Conservation (phyloP, 495 filamentous ascomycete genomes). For the Penicillium cataractarum region DNA sequence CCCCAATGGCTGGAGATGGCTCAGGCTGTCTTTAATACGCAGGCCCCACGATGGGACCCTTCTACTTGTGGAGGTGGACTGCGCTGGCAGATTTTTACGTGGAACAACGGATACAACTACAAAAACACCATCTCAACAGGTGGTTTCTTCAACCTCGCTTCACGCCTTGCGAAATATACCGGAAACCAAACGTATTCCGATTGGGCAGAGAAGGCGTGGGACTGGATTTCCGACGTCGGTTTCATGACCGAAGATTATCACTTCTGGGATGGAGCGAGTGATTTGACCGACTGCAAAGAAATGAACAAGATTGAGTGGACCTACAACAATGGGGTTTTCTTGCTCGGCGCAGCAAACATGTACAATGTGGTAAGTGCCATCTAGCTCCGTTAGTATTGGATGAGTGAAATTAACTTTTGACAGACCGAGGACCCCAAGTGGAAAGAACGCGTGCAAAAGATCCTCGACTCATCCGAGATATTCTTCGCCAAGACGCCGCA, state of each 20-base stretch:
- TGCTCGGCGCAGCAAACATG: conserved; percentile 46
- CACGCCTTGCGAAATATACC: conserved; percentile 76
- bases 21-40: conserved; percentile 81
- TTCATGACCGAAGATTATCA: conserved; percentile 64
- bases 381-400: neutral
- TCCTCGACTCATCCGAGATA: conserved; percentile 59
- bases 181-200: conserved; percentile 76
- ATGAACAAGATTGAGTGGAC: conserved; percentile 45
- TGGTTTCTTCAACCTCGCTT: conserved; percentile 78
- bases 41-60: conserved; percentile 71
- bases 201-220: conserved; percentile 73
- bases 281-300: conserved; percentile 44
- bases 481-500: conserved; percentile 51
- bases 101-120: conserved; percentile 79
- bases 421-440: conserved; percentile 51
- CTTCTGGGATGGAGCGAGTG: conserved; percentile 68
- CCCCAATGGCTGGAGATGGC: conserved; percentile 79
- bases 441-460: conserved; percentile 59
- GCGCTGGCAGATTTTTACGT: conserved; percentile 82
- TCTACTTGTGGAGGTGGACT: conserved; percentile 71
- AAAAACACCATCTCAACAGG: conserved; percentile 83
- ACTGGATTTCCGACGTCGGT: conserved; percentile 67
- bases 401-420: conserved; percentile 6
- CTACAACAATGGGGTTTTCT: conserved; percentile 41
- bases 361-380: conserved; percentile 38